Conservation (phyloP, 148 eudicot species). For the Pouteria glomerata region DNA sequence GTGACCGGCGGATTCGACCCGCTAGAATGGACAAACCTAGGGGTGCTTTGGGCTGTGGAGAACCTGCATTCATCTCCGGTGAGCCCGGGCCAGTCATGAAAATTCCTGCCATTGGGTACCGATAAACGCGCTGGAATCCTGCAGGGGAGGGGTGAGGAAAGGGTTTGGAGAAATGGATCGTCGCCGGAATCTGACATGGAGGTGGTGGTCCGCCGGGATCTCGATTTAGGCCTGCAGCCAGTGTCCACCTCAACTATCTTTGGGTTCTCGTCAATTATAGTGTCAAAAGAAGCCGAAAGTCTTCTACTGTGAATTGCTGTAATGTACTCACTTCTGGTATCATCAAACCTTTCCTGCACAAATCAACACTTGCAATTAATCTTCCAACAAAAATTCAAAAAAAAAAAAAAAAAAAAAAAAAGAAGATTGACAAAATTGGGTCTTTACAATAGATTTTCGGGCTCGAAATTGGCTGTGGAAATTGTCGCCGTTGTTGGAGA, state of each 20-base stretch:
- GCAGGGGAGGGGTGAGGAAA: conserved; percentile 21
- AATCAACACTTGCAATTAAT: neutral
- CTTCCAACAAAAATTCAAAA: neutral
- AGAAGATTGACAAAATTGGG: too few species aligned
- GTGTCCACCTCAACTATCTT: conserved; percentile 69
- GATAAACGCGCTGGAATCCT: conserved; percentile 30
- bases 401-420: neutral
- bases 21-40: conserved; percentile 38
- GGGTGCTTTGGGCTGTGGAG: conserved; percentile 78
- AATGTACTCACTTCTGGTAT: conserved; percentile 38
- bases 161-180: conserved; percentile 33
- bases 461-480: conserved; percentile 19
- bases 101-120: conserved; percentile 36
- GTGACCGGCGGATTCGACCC: conserved; percentile 42
- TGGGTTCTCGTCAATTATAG: conserved; percentile 44
- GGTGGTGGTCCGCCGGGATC: conserved; percentile 30
- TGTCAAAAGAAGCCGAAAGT: conserved; percentile 64
- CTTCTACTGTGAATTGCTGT: conserved; percentile 56
- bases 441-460: conserved; percentile 45
- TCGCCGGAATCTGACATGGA: conserved; percentile 32
- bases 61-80: conserved; percentile 42
- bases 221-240: conserved; percentile 55
- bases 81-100: conserved; percentile 45
- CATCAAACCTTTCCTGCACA: conserved; percentile 52
- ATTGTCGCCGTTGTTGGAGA: conserved; percentile 1